phyloP scores from a whole-genome alignment of 768 basidiomycete genomes.

The Russula lepida region DNA sequence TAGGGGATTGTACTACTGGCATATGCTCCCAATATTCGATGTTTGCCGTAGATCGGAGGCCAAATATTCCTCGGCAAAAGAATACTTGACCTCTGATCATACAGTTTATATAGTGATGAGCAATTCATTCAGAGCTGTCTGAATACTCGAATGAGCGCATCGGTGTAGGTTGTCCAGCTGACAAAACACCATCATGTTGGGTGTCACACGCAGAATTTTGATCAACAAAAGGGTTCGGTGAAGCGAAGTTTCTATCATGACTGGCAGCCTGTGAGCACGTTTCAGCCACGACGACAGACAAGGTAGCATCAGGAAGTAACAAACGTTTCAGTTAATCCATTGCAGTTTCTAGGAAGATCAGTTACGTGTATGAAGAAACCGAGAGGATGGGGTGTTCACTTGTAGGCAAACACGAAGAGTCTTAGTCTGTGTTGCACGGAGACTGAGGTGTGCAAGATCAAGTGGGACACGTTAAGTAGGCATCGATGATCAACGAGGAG shows the following conservation, averaged over 20 bases:
- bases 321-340: neutral
- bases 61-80: neutral
- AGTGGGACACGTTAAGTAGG: too few species aligned
- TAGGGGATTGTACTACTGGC: neutral
- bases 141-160: neutral
- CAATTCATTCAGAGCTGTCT: neutral
- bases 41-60: neutral
- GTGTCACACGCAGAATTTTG: neutral
- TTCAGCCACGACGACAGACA: neutral
- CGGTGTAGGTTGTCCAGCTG: neutral
- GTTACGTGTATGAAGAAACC: too few species aligned
- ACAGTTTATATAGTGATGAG: neutral
- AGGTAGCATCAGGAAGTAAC: neutral
- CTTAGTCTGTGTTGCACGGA: too few species aligned
- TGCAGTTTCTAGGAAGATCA: neutral
- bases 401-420: too few species aligned
- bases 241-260: neutral
- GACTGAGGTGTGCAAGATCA: too few species aligned
- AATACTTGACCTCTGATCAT: neutral
- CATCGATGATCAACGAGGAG: too few species aligned
- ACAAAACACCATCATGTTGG: neutral
- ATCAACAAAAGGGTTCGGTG: constrained; percentile 2
- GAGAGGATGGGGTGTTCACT: too few species aligned
- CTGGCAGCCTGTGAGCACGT: neutral
- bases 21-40: neutral